phyloP scores from a whole-genome alignment of 2,329 filamentous ascomycete species.

The Acrodontium crateriforme region DNA sequence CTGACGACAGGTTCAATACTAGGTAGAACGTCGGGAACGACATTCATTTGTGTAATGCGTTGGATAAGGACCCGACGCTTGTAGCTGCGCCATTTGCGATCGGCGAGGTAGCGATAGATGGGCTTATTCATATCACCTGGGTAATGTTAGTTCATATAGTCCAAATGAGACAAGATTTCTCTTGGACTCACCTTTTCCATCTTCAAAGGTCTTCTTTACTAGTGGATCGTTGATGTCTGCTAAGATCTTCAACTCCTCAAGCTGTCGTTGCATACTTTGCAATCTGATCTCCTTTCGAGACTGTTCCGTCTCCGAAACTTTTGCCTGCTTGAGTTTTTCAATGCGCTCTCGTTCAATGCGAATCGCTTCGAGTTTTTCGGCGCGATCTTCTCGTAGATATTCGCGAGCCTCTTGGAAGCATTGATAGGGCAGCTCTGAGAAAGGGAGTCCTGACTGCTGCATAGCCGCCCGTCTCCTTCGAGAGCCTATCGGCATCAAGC shows the following conservation, averaged over 20 bases:
- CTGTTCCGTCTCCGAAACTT: constrained; percentile 13
- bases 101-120: constrained; percentile 81
- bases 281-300: constrained; percentile 49
- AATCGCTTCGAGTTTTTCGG: constrained; percentile 67
- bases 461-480: constrained; percentile 55
- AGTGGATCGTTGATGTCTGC: constrained; percentile 91
- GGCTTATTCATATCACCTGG: constrained; percentile 89
- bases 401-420: constrained; percentile 93
- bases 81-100: constrained; percentile 77
- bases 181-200: constrained; percentile 57
- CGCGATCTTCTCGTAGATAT: constrained; percentile 63
- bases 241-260: constrained; percentile 72
- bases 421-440: constrained; percentile 91
- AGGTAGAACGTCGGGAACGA: constrained; percentile 78
- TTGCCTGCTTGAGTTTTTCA: constrained; percentile 45
- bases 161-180: too few relatives aligned
- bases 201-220: constrained; percentile 88
- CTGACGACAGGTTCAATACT: constrained; percentile 65
- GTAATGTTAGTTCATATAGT: too few relatives aligned
- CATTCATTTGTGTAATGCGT: constrained; percentile 71
- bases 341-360: constrained; percentile 54
- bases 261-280: constrained; percentile 52
- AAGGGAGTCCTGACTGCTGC: constrained; percentile 50
- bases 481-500: constrained; percentile 62
- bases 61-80: constrained; percentile 68